phyloP scores from a whole-genome alignment of 345 rosid species.

The Microcos paniculata region DNA sequence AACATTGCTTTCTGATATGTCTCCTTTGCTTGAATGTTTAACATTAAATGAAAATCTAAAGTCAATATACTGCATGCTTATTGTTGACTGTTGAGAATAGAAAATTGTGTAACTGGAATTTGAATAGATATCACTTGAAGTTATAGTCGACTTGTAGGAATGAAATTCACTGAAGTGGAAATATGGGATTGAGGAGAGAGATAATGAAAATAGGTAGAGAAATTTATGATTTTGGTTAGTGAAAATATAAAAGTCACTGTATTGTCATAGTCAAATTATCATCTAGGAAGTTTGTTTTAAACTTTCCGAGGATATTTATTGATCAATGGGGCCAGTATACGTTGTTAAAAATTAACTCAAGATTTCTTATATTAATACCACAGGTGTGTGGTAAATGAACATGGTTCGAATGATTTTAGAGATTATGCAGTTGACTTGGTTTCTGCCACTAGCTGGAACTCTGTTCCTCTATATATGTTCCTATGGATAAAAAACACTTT shows the following conservation, averaged over 20 bases:
- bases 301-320: neutral
- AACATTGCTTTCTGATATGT: neutral
- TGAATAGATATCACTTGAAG: neutral
- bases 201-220: neutral
- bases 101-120: neutral
- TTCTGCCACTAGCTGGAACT: neutral
- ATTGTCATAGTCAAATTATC: neutral
- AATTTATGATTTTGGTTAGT: neutral
- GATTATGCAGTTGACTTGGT: neutral
- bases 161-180: neutral
- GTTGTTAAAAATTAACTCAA: neutral
- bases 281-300: neutral
- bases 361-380: neutral
- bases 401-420: neutral
- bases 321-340: too few species aligned
- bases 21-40: slow-evolving; percentile 3
- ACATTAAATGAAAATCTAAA: neutral
- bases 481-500: neutral
- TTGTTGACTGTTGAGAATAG: neutral
- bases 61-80: neutral
- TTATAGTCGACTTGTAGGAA: neutral
- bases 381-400: neutral
- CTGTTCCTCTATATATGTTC: neutral
- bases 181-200: neutral
- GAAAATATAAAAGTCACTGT: neutral